phyloP scores from a whole-genome alignment of 768 basidiomycete genomes.

The Phanerochaete sordida region DNA sequence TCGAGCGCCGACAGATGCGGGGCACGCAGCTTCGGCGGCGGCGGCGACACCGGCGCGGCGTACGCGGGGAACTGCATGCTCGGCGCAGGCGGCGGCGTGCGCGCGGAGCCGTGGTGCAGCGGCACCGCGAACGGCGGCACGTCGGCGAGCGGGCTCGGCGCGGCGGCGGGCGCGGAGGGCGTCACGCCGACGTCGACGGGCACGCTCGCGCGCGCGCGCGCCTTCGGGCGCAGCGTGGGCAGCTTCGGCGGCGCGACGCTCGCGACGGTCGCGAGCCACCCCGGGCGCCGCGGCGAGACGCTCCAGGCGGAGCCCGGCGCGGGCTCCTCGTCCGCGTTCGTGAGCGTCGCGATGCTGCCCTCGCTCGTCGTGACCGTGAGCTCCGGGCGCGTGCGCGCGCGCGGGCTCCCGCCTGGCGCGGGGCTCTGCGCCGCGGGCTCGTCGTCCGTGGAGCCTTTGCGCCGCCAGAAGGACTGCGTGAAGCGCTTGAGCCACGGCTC shows the following conservation, averaged over 20 bases:
- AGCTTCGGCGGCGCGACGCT: slow-evolving; percentile 12
- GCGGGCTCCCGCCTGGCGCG: slow-evolving; percentile 1
- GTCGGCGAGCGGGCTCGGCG: slow-evolving; percentile 15
- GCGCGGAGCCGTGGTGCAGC: slow-evolving; percentile 37
- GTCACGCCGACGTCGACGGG: slow-evolving; percentile 10
- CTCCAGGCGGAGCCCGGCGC: slow-evolving; percentile 29
- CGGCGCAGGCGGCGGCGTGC: slow-evolving; percentile 6
- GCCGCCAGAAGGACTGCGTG: slow-evolving; percentile 12
- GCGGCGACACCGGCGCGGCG: slow-evolving; percentile 20
- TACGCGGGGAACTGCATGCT: slow-evolving; percentile 21
- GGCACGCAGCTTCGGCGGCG: slow-evolving; percentile 29
- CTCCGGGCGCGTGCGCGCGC: slow-evolving; percentile 6
- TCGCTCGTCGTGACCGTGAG: slow-evolving; percentile 27
- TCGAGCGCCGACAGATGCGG: slow-evolving; percentile 36
- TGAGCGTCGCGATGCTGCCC: slow-evolving; percentile 26
- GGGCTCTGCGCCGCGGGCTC: slow-evolving; percentile 9
- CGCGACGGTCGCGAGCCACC: slow-evolving; percentile 14
- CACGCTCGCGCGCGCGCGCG: slow-evolving; percentile 13
- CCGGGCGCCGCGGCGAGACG: slow-evolving; percentile 28
- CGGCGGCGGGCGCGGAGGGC: slow-evolving; percentile 8
- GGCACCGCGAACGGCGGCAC: slow-evolving; percentile 33
- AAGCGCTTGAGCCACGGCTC: slow-evolving; percentile 22
- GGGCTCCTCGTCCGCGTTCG: slow-evolving; percentile 22
- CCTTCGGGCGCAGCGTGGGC: slow-evolving; percentile 13
- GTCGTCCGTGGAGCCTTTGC: slow-evolving; percentile 10